Evolutionary conservation across 768 basidiomycete genomes (phyloP).

Genomic region (Kwoniella shandongensis): DNA sequence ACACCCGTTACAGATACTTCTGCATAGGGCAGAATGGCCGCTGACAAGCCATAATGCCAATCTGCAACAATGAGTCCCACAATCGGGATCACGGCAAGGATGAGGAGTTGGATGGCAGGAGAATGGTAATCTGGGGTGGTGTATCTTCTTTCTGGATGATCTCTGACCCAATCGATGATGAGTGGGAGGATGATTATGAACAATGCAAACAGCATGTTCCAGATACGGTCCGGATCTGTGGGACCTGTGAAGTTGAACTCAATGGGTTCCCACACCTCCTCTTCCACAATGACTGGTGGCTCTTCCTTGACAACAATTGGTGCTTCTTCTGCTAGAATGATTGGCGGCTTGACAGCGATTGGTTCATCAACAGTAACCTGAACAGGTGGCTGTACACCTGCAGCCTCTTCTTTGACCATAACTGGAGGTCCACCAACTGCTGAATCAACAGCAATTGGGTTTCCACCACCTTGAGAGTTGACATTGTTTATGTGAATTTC

Average conservation of each 20-base stretch:
- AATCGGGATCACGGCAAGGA: slow-evolving; percentile 15
- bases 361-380: neutral
- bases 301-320: neutral
- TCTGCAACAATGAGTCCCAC: slow-evolving; percentile 19
- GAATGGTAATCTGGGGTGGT: slow-evolving; percentile 21
- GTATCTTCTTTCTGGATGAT: slow-evolving; percentile 20
- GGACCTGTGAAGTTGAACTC: slow-evolving; percentile 28
- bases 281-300: slow-evolving; percentile 7
- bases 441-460: slow-evolving; percentile 1
- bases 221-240: slow-evolving; percentile 25
- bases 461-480: slow-evolving; percentile 10
- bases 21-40: slow-evolving; percentile 6
- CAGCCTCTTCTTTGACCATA: neutral
- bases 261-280: slow-evolving; percentile 12
- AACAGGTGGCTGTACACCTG: neutral
- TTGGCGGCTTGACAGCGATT: neutral
- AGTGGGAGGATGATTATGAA: slow-evolving; percentile 22
- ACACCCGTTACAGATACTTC: slow-evolving; percentile 9
- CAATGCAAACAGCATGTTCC: slow-evolving; percentile 25
- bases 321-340: neutral
- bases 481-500: slow-evolving; percentile 23
- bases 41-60: slow-evolving; percentile 24
- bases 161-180: slow-evolving; percentile 24
- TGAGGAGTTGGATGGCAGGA: slow-evolving; percentile 19
- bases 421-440: neutral